Evolutionary conservation across 139 green algal species (phyloP).

Genomic region (Chloropicon primus): DNA sequence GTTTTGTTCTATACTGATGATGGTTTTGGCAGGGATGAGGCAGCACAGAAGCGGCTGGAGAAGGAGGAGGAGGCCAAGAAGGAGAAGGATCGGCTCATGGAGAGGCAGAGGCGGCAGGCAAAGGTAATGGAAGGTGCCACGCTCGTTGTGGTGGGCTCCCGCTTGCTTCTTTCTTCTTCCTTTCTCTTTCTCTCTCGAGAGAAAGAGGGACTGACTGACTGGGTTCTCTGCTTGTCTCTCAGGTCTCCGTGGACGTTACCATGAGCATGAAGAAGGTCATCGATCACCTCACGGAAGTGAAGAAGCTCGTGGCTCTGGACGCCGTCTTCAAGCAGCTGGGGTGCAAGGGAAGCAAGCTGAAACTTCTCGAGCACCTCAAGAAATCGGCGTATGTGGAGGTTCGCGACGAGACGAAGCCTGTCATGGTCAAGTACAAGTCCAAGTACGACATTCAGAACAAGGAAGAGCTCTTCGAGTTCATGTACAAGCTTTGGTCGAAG

Average conservation of each 20-base stretch:
- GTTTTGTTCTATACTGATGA: not conserved
- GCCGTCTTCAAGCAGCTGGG: not conserved
- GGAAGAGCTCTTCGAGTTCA: not conserved
- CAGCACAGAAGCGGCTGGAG: not conserved
- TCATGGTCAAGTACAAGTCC: not conserved
- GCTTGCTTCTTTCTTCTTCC: not conserved
- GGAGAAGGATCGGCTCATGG: not conserved
- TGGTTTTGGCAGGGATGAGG: not conserved
- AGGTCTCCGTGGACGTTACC: not conserved
- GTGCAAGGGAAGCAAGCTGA: not conserved
- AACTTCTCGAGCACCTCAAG: not conserved
- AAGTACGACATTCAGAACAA: not conserved
- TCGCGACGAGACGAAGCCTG: not conserved
- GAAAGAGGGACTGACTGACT: not conserved
- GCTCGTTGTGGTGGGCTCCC: no score
- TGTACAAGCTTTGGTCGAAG: not conserved
- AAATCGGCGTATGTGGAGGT: not conserved
- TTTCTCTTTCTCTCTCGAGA: not conserved
- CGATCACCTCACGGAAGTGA: not conserved
- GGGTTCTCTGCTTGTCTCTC: not conserved
- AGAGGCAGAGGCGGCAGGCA: not conserved
- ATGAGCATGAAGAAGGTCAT: not conserved
- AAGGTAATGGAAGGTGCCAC: not conserved
- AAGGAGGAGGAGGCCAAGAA: not conserved
- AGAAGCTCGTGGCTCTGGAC: not conserved